phyloP scores from a whole-genome alignment of 1,284 basidiomycete genomes.

The Moesziomyces parantarcticus region DNA sequence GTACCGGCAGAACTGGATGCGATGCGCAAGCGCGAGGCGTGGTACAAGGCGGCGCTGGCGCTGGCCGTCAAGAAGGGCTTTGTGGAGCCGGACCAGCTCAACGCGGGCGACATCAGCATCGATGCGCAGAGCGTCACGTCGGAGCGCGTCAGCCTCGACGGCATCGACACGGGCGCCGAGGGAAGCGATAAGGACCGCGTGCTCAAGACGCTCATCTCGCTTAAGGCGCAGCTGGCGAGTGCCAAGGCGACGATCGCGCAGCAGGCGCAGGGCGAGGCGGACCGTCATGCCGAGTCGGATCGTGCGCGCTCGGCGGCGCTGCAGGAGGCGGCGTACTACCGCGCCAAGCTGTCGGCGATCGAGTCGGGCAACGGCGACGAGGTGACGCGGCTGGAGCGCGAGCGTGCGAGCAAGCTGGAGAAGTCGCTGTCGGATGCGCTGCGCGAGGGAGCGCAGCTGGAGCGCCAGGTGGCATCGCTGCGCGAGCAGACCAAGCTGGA shows the following conservation, averaged over 20 bases:
- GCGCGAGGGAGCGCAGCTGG: constrained; percentile 77
- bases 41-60: constrained; percentile 84
- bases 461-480: constrained; percentile 74
- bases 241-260: constrained; percentile 81
- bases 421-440: constrained; percentile 79
- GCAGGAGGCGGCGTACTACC: constrained; percentile 95
- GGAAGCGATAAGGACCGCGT: constrained; percentile 71
- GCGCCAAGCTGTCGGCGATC: constrained; percentile 87
- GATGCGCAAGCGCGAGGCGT: constrained; percentile 80
- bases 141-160: constrained; percentile 47
- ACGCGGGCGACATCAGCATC: constrained; percentile 45
- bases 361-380: constrained; percentile 80
- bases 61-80: constrained; percentile 85
- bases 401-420: constrained; percentile 84
- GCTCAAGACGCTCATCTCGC: constrained; percentile 79
- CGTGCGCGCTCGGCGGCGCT: constrained; percentile 81
- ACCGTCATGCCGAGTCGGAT: constrained; percentile 83
- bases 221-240: constrained; percentile 88
- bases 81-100: constrained; percentile 73
- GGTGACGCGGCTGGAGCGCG: constrained; percentile 78
- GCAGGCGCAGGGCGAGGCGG: constrained; percentile 81
- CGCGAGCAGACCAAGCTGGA: constrained; percentile 73
- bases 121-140: constrained; percentile 37
- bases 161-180: constrained; percentile 68
- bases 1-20: constrained; percentile 76